Base-by-base conservation (phyloP, 2,329 filamentous ascomycete genomes). In the Ophiocordyceps unilateralis region DNA sequence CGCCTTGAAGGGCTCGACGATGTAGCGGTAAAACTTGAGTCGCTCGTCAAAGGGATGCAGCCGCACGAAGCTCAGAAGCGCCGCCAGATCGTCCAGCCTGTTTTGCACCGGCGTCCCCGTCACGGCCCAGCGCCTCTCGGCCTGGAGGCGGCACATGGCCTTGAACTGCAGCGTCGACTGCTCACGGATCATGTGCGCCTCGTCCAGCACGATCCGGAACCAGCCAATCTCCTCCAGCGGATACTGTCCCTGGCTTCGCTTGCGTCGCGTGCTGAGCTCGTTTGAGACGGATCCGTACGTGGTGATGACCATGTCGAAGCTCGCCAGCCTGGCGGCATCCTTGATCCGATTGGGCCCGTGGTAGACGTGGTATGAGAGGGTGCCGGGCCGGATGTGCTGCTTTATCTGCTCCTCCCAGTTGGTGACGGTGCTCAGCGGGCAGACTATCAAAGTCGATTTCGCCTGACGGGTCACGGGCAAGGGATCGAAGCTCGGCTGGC, bases 41-140 rank as follows among this genome's bases (percentile, higher is more conserved):
- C 76, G 74, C 41, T 89, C 81, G 47, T 93, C 78, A 54, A 96
- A 96, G 0, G 89, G 89, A 52, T 78, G 78, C 14, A 96, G 67
- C 14, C 83, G 78, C 37, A 96, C 66, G 55, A 96, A 96, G 26
- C 81, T 83, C 45, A 94, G 78, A 3, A 96, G 67, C 1, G 89
- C 83, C 14, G 85, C 83, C 20, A 96, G 70, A 57, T 98, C 91
- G 49, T 93, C 87, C 2, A 96, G 70, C 4, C 84, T 80, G 55
- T 98, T 98, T 60, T 96, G 89, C 9, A 96, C 84, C 0, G 88
- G 91, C 0, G 91, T 96, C 43, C 89, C 91, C 0, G 91, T 96
- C n/a, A 96, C 85, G 3, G 88, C 89, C 91, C 91, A 98, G 28
- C 88, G 80, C 26, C 88, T 77, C 54, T 83, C 74, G 2, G 87